These are phyloP conservation scores for Rubroboletus satanas DNA, from an alignment of 768 basidiomycete species.

Conservation along the genomic window DNA sequence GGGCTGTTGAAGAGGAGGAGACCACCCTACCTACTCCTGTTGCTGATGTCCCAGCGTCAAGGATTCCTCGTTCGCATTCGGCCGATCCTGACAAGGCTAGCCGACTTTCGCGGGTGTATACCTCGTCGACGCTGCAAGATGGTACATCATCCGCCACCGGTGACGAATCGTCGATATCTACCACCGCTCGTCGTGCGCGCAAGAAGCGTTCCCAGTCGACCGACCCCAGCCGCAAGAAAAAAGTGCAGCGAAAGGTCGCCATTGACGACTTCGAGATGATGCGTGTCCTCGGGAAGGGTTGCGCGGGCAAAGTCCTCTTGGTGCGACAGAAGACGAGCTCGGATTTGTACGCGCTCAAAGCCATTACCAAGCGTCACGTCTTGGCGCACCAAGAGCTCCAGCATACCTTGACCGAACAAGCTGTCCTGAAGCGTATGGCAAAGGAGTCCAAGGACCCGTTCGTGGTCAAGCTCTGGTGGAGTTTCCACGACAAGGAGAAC, in stretches of 20 bases:
- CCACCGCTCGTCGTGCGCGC: slow-evolving; percentile 42
- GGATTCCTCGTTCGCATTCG: slow-evolving; percentile 76
- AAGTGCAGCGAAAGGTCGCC: slow-evolving; percentile 59
- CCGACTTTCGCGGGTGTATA: slow-evolving; percentile 56
- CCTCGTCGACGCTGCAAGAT: slow-evolving; percentile 48
- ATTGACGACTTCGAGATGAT: slow-evolving; percentile 97
- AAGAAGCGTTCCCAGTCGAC: slow-evolving; percentile 54
- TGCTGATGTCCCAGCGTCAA: slow-evolving; percentile 35
- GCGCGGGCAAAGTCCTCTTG: slow-evolving; percentile 93
- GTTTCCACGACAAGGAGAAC: slow-evolving; percentile 97
- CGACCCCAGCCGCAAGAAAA: slow-evolving; percentile 53
- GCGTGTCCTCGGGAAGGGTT: slow-evolving; percentile 94
- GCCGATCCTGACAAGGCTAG: slow-evolving; percentile 67
- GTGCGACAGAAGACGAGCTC: slow-evolving; percentile 73
- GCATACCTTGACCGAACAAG: slow-evolving; percentile 95
- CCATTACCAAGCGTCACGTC: slow-evolving; percentile 96
- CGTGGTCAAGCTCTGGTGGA: slow-evolving; percentile 94
- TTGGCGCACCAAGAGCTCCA: slow-evolving; percentile 94
- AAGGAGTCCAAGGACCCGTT: slow-evolving; percentile 87
- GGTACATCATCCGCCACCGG: slow-evolving; percentile 56
- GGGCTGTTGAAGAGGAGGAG: slow-evolving; percentile 28
- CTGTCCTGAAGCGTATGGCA: slow-evolving; percentile 91
- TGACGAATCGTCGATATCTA: slow-evolving; percentile 72
- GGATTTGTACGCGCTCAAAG: slow-evolving; percentile 89
- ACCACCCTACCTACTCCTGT: slow-evolving; percentile 36